These are phyloP conservation scores for Hemisphaericaspora nanyangensis DNA, from an alignment of 805 yeast species.

Conservation along the genomic window DNA sequence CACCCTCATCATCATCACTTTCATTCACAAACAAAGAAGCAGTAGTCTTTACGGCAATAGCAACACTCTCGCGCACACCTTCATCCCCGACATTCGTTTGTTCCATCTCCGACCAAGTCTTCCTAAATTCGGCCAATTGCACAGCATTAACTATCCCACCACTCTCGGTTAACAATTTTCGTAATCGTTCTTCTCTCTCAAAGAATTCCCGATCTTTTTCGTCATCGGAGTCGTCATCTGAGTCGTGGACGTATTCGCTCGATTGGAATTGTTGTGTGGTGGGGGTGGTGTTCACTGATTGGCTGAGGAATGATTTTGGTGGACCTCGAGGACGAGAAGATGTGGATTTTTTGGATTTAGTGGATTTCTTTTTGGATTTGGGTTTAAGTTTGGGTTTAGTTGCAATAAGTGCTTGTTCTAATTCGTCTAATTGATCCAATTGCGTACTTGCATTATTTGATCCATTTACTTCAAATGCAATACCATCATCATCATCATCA, in stretches of 20 bases:
- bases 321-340: not conserved
- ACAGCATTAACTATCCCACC: slow-evolving; percentile 37
- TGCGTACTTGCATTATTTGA: not conserved
- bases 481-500: slow-evolving; percentile 20
- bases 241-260: slow-evolving; percentile 51
- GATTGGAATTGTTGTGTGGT: slow-evolving; percentile 38
- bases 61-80: slow-evolving; percentile 10
- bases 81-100: slow-evolving; percentile 8
- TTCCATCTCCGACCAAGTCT: slow-evolving; percentile 25
- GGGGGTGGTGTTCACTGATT: not conserved
- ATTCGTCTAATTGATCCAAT: slow-evolving; percentile 25
- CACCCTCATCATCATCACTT: slow-evolving; percentile 13
- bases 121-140: slow-evolving; percentile 30
- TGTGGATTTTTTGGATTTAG: slow-evolving; percentile 1
- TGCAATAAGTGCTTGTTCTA: slow-evolving; percentile 23
- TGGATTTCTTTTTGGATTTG: slow-evolving; percentile 20
- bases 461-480: slow-evolving; percentile 30
- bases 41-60: slow-evolving; percentile 13
- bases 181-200: slow-evolving; percentile 50
- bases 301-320: not conserved
- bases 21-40: slow-evolving; percentile 14
- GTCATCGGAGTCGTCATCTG: slow-evolving; percentile 63
- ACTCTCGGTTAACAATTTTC: slow-evolving; percentile 29
- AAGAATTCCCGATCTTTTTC: slow-evolving; percentile 52
- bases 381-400: slow-evolving; percentile 13